These are phyloP conservation scores for Rhinocladiella similis DNA, from an alignment of 2,329 filamentous ascomycete genomes.

Conservation along the genomic window DNA sequence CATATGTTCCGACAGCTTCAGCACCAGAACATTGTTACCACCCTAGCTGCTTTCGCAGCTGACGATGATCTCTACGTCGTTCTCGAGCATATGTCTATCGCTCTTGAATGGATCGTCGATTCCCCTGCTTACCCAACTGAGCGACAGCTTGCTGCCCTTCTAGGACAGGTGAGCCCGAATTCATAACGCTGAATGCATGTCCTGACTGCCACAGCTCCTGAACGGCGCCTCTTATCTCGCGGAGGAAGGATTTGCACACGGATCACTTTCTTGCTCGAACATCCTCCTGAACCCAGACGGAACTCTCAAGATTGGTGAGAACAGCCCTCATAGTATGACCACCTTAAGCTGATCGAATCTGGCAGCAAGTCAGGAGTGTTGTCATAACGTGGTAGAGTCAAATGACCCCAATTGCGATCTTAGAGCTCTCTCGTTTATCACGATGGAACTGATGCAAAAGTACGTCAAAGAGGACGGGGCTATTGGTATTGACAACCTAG, in stretches of 20 bases:
- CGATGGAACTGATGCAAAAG: conserved; percentile 38
- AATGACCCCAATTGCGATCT: conserved; percentile 7
- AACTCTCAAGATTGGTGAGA: neutral
- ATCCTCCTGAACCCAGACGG: neutral
- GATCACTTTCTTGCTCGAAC: neutral
- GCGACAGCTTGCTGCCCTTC: no score
- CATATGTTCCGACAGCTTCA: no score
- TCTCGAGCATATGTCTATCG: no score
- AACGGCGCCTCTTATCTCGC: neutral
- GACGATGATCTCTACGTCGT: no score
- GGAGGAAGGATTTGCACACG: conserved; percentile 1
- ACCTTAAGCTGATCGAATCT: conserved; percentile 2
- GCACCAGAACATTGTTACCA: no score
- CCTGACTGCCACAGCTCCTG: neutral
- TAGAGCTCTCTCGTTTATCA: conserved; percentile 31
- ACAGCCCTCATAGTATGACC: neutral
- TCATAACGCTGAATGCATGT: neutral
- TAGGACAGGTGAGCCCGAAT: no score
- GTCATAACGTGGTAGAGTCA: neutral
- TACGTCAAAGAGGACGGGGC: conserved; percentile 36
- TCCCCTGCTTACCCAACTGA: no score
- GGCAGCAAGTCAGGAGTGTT: conserved; percentile 1
- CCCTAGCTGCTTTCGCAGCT: no score
- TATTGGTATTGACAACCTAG: conserved; percentile 35
- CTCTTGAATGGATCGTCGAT: no score